Evolutionary conservation across 139 green algal genomes (phyloP).

Genomic region (Coelastrella sp.): DNA sequence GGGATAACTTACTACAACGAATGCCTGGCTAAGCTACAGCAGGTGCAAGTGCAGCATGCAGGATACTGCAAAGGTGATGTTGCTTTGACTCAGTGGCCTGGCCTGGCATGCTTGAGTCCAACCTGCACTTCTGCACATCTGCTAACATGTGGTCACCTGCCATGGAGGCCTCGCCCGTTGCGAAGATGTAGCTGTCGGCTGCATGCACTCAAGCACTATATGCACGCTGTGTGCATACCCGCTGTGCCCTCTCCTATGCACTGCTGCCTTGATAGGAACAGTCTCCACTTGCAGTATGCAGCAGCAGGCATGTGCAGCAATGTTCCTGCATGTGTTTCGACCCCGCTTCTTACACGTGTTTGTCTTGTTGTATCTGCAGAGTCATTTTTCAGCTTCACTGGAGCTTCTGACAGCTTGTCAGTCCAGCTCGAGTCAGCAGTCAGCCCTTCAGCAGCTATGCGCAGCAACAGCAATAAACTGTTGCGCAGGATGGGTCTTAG

Average conservation of each 20-base stretch:
- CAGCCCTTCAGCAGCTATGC: background rate
- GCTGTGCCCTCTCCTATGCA: no score
- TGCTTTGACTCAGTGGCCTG: background rate
- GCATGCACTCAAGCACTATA: no score
- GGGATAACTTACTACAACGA: conserved; percentile 40
- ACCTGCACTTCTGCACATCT: no score
- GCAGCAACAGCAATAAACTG: background rate
- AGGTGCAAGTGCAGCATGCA: background rate
- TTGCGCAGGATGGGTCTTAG: background rate
- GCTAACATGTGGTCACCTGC: no score
- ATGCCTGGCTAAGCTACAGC: conserved; percentile 15
- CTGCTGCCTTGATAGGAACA: no score
- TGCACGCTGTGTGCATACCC: no score
- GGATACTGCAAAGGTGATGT: conserved; percentile 34
- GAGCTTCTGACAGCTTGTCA: background rate
- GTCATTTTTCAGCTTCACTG: conserved; percentile 16
- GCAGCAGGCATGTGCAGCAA: no score
- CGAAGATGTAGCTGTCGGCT: no score
- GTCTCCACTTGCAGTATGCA: no score
- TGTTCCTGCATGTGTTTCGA: no score
- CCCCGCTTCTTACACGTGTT: background rate
- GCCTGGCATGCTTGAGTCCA: background rate
- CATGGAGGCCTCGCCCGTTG: no score
- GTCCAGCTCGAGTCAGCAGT: background rate
- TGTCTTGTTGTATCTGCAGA: conserved; percentile 4